A percentile compares a stretch with the other conserved stretches of the same genome.
Evolutionary conservation across 768 basidiomycete species (phyloP).

Genomic region (Peribolospora kevripleyi): DNA sequence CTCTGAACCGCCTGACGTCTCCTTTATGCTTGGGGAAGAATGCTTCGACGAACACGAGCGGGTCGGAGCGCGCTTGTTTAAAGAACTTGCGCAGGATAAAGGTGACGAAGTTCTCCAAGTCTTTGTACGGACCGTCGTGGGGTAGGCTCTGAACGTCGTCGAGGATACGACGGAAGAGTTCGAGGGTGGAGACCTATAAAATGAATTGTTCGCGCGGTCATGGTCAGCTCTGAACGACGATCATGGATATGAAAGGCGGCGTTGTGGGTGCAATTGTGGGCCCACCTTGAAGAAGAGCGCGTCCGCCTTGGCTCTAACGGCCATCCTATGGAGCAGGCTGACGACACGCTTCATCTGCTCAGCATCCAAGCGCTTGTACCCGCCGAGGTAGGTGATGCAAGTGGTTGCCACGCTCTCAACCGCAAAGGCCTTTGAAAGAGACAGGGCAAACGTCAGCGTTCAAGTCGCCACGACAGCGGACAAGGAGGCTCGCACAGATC

Average conservation of each 20-base stretch:
- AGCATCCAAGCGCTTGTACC: conserved; percentile 53
- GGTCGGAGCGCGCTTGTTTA: conserved; percentile 60
- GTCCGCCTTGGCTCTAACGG: conserved; percentile 72
- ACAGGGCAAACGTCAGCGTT: neutral
- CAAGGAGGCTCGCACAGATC: conserved; percentile 13
- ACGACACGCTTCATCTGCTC: conserved; percentile 73
- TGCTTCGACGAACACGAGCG: conserved; percentile 75
- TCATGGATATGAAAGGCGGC: conserved; percentile 3
- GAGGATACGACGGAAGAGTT: conserved; percentile 67
- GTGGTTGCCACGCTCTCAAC: conserved; percentile 64
- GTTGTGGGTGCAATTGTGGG: conserved; percentile 5
- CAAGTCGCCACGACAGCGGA: conserved; percentile 2
- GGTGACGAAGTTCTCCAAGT: conserved; percentile 58
- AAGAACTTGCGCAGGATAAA: conserved; percentile 82
- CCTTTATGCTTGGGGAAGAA: conserved; percentile 15
- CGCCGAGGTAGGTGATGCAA: conserved; percentile 51
- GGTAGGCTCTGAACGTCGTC: conserved; percentile 52
- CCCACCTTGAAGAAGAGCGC: conserved; percentile 82
- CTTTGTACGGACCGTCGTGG: conserved; percentile 50
- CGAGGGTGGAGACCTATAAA: conserved; percentile 56
- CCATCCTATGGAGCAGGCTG: conserved; percentile 68
- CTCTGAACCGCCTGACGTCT: conserved; percentile 7
- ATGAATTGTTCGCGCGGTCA: too few species aligned
- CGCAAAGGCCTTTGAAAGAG: conserved; percentile 49
- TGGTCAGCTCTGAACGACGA: conserved; percentile 1